These are phyloP conservation scores for Phaseolus lunatus DNA, from an alignment of 306 rosid species.

Conservation along the genomic window DNA sequence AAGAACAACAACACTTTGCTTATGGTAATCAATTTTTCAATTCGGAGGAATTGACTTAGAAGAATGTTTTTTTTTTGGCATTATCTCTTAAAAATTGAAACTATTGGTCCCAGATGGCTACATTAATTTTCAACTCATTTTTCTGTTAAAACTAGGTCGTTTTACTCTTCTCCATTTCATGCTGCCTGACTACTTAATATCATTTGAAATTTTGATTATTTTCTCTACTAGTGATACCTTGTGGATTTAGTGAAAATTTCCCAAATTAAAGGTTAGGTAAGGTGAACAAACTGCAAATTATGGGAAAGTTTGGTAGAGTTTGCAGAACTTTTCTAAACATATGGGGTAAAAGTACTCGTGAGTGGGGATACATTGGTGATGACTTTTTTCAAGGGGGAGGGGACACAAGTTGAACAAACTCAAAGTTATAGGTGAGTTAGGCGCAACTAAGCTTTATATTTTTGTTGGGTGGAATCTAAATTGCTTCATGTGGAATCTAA, in stretches of 20 bases:
- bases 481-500: conserved; percentile 19
- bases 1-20: conserved; percentile 36
- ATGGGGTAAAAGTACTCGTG: too few species aligned
- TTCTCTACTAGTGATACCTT: neutral
- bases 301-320: neutral
- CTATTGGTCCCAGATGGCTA: neutral
- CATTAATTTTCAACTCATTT: conserved; percentile 20
- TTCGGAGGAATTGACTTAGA: conserved; percentile 19
- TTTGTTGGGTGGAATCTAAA: neutral
- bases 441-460: neutral
- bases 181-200: neutral
- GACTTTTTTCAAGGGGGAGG: neutral
- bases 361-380: neutral
- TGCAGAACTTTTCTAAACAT: neutral
- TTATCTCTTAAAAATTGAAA: conserved; percentile 22
- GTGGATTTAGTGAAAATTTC: neutral
- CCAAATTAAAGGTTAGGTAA: neutral
- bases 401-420: neutral
- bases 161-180: conserved; percentile 8
- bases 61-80: conserved; percentile 30
- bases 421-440: conserved; percentile 14
- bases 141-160: conserved; percentile 3
- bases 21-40: conserved; percentile 38
- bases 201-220: neutral
- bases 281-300: conserved; percentile 23